These are phyloP conservation scores for Paulownia fortunei DNA, from an alignment of 257 asterid species.

Conservation along the genomic window DNA sequence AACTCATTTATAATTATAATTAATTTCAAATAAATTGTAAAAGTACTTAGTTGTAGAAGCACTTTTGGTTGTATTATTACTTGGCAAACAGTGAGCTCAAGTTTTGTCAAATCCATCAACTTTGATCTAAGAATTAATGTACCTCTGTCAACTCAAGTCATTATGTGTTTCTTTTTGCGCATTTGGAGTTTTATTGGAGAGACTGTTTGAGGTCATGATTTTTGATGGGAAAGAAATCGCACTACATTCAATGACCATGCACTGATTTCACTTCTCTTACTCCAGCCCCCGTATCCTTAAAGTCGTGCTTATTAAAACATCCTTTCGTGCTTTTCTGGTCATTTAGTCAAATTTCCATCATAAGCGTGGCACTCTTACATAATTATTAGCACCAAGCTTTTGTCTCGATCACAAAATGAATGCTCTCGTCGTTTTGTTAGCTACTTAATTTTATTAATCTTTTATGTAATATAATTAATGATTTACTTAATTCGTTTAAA, in stretches of 20 bases:
- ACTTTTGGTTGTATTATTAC: slow-evolving; percentile 26
- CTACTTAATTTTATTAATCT: neutral
- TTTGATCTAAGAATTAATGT: slow-evolving; percentile 31
- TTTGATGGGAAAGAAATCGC: slow-evolving; percentile 32
- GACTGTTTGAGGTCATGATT: slow-evolving; percentile 39
- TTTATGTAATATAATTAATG: too few relatives aligned
- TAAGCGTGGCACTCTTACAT: neutral
- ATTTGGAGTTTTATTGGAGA: slow-evolving; percentile 38
- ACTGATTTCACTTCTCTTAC: slow-evolving; percentile 25
- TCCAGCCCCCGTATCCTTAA: neutral
- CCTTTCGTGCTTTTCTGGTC: slow-evolving; percentile 6
- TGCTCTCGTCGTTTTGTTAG: neutral
- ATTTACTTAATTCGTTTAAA: too few relatives aligned
- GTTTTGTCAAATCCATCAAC: slow-evolving; percentile 55
- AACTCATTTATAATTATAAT: neutral
- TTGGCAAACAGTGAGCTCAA: slow-evolving; percentile 35
- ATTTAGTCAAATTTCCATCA: slow-evolving; percentile 29
- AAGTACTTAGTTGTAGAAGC: neutral
- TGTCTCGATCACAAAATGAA: neutral
- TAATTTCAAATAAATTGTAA: neutral
- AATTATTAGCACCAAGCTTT: slow-evolving; percentile 8
- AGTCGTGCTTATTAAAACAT: slow-evolving; percentile 35
- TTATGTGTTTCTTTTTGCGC: too few relatives aligned
- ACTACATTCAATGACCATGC: slow-evolving; percentile 33
- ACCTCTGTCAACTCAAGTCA: slow-evolving; percentile 35